Evolutionary conservation across 805 yeast species (phyloP), one percentile per base, ranked within the genome.

Genomic region (Suhomyces canberraensis): DNA sequence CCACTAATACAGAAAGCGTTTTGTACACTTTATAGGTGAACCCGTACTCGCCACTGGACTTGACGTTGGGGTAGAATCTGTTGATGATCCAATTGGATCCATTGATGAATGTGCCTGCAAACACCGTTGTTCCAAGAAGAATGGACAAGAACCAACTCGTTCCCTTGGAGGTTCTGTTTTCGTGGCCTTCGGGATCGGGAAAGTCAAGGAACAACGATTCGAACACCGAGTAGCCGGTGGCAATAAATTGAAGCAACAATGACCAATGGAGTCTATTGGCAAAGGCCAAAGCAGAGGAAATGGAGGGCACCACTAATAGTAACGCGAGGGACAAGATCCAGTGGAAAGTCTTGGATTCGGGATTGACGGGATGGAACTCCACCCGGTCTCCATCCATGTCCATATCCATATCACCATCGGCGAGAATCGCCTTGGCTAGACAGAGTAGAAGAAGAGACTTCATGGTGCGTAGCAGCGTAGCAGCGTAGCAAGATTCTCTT

Each of bases 131-230:
- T 3, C 72, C 71, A 31, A 74, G 64, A 29, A 75, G 60, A 17
- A 75, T 52, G 17, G 74, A 54, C 33, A 82, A 61, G 45, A 78
- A 73, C 81, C 84, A 76, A n/a, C 78, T 76, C 0, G 88, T 76
- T 0, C 86, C 87, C 37, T 76, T 66, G 9, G 84, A 76, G 1
- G 87, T 78, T 39, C 74, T 60, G 54, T 81, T 83, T 52, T 84
- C 91, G 38, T 79, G 78, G 26, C 80, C 81, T 36, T 74, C 69
- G 24, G 66, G 66, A 52, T 84, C 91, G 1, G 84, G 81, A 50
- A 81, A 84, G 31, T 76, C 61, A 8, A 83, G 61, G 34, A 81
- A 58, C 2, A 79, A 30, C 2, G 78, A 74, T 40, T 84, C 93
- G 17, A 79, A 40, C 0, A 71, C 58, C 1, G 81, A 71, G 50